Percentiles rank a stretch among this genome's conserved stretches.
phyloP scores from a whole-genome alignment of 2,329 filamentous ascomycete genomes.

The Colletotrichum spaethianum region DNA sequence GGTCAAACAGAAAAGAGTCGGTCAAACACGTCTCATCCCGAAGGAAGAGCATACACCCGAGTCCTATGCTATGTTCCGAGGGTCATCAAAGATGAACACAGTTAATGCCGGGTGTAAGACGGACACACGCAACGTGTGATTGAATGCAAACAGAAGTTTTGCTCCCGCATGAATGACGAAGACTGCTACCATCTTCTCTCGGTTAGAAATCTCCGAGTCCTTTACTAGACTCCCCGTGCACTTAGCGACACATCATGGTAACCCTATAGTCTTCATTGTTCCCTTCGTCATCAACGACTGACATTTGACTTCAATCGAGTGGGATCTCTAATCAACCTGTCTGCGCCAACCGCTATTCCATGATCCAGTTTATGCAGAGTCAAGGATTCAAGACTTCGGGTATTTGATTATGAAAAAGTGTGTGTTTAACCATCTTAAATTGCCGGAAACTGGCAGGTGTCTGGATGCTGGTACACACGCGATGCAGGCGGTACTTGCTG shows the following conservation, averaged over 20 bases:
- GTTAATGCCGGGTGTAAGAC: constrained; percentile 20
- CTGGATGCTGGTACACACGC: constrained; percentile 29
- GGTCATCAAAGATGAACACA: constrained; percentile 22
- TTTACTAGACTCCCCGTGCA: background rate
- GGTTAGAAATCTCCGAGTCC: background rate
- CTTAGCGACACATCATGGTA: background rate
- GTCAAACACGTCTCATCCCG: background rate
- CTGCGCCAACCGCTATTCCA: constrained; percentile 3
- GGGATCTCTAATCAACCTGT: constrained; percentile 1
- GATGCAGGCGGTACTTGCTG: background rate
- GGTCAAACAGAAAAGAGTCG: background rate
- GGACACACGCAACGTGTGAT: constrained; percentile 1
- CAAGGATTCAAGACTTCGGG: background rate
- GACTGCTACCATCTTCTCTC: background rate
- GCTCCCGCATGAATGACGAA: background rate
- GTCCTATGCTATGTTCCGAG: constrained; percentile 13
- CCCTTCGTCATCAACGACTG: background rate
- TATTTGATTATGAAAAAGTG: background rate
- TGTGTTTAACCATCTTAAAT: background rate
- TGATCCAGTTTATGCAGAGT: no score
- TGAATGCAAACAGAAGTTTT: constrained; percentile 8
- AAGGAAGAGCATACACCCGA: background rate
- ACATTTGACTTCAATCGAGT: constrained; percentile 14
- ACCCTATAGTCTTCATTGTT: background rate
- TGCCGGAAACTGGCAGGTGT: constrained; percentile 30